Base-by-base conservation (phyloP, 306 rosid species). In the Vigna unguiculata region DNA sequence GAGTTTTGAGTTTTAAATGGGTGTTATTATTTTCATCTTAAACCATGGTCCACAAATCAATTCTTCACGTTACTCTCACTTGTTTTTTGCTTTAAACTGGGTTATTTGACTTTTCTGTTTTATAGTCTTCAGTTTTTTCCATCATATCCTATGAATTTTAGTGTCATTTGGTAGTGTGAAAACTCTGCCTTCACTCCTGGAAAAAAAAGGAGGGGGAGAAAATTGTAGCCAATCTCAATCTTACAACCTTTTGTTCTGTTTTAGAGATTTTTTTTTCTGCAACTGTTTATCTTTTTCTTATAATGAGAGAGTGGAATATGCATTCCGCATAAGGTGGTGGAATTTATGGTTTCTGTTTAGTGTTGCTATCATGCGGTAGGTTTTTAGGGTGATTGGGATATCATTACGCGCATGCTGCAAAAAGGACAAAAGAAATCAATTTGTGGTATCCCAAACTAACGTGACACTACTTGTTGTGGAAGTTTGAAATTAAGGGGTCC, bases 341-440 rank as follows among this genome's bases (percentile, higher is more conserved):
- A 24, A 54, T 61, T 2, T 54, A 4, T 69, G 13, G 59, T 49
- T 69, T 75, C 24, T 75, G 80, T 32, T 80, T 20, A 41, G 62
- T 55, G 75, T 49, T 75, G 72, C 14, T 61, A 68, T 74, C 66
- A 48, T 38, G 25, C 8, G 14, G 20, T 34, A 25, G 41, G 30
- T 4, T 69, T 75, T 54, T 57, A 30, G 67, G 22, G 21, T 32
- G 69, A 36, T 30, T 69, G 49, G 11, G 54, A 20, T 61, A 61
- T 52, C 47, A 59, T 48, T 69, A 69, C 9, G 54, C n/a, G 17
- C 77, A 81, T 45, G 40, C 62, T 72, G 52, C 59, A 30, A n/a
- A 38, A 36, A 36, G 40, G 12, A 22, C 6, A 47, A 52, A 65
- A 75, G 1, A 0, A 46, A 19, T 19, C n/a, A 21, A 47, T 57